These are phyloP conservation scores for Hyphopichia burtonii DNA, from an alignment of 1,139 yeast genomes.

Conservation along the genomic window DNA sequence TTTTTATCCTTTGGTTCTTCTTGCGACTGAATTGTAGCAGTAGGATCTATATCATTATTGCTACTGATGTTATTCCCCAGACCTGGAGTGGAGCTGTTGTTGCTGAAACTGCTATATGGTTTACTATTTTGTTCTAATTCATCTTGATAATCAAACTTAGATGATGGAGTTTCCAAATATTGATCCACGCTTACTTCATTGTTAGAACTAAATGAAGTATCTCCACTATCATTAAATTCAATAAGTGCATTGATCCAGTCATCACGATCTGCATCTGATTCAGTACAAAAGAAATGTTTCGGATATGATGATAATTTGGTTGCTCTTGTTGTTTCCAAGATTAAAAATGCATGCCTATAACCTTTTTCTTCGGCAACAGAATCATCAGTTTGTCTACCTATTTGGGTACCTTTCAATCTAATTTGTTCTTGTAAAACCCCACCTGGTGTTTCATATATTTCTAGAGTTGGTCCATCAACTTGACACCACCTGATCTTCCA, in stretches of 20 bases:
- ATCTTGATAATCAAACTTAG: slow-evolving; percentile 13
- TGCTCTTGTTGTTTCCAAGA: slow-evolving; percentile 61
- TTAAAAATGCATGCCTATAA: slow-evolving; percentile 72
- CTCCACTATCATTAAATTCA: slow-evolving; percentile 30
- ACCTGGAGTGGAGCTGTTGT: slow-evolving; percentile 1
- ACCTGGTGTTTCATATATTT: slow-evolving; percentile 60
- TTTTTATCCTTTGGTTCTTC: slow-evolving; percentile 24
- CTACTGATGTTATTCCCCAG: slow-evolving; percentile 2
- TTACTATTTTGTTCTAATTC: slow-evolving; percentile 13
- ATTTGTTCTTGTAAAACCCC: slow-evolving; percentile 61
- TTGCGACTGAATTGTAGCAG: slow-evolving; percentile 5
- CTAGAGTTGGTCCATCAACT: slow-evolving; percentile 62
- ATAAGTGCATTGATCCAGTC: slow-evolving; percentile 68
- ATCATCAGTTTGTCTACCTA: slow-evolving; percentile 63
- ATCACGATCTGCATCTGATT: slow-evolving; percentile 76
- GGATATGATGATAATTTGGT: slow-evolving; percentile 53
- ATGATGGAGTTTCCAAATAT: slow-evolving; percentile 2
- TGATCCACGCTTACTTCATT: slow-evolving; percentile 5
- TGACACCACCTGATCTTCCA: slow-evolving; percentile 81
- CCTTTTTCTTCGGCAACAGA: slow-evolving; percentile 68
- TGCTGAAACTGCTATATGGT: slow-evolving; percentile 1
- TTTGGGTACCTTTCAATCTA: slow-evolving; percentile 55
- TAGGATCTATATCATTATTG: slow-evolving; percentile 3
- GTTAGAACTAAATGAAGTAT: slow-evolving; percentile 11
- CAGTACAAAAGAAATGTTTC: slow-evolving; percentile 79